A percentile compares a stretch with the other conserved stretches of the same genome.
phyloP scores from a whole-genome alignment of 768 basidiomycete species.

The Trametes villosa region DNA sequence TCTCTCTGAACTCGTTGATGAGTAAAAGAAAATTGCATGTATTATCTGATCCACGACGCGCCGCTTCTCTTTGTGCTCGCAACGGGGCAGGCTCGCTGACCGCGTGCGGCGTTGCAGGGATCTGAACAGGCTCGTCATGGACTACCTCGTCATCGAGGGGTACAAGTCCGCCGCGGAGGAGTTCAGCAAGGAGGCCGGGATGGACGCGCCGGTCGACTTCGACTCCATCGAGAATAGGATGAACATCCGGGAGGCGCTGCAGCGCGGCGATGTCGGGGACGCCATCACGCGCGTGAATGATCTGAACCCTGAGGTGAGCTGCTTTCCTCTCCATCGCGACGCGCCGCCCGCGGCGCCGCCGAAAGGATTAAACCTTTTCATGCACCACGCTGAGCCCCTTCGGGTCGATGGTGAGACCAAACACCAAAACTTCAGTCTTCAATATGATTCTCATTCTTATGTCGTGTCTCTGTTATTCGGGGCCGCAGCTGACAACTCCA shows the following conservation, averaged over 20 bases:
- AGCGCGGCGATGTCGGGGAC: constrained; percentile 92
- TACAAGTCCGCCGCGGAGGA: constrained; percentile 96
- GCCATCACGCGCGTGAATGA: constrained; percentile 97
- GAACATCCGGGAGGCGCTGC: constrained; percentile 92
- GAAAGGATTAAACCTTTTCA: constrained; percentile 90
- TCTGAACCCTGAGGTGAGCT: constrained; percentile 93
- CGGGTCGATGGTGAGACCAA: constrained; percentile 84
- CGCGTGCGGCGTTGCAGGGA: constrained; percentile 58
- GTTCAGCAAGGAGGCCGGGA: constrained; percentile 86
- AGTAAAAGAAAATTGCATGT: constrained; percentile 73
- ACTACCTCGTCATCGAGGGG: constrained; percentile 97
- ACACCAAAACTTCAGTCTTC: constrained; percentile 94
- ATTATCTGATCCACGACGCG: constrained; percentile 73
- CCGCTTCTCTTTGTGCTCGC: constrained; percentile 21
- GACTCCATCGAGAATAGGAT: constrained; percentile 93
- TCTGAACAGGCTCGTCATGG: constrained; percentile 92
- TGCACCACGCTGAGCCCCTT: constrained; percentile 96
- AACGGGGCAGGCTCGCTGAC: constrained; percentile 27
- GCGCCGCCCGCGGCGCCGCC: constrained; percentile 12
- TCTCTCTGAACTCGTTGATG: constrained; percentile 93
- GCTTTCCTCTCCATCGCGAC: constrained; percentile 17
- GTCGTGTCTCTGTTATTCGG: constrained; percentile 17
- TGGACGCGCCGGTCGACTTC: constrained; percentile 80
- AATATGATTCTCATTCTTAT: constrained; percentile 68
- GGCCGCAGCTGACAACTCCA: constrained; percentile 21